Base-by-base conservation (phyloP, 2,329 filamentous ascomycete species). In the Aureobasidium sp. region DNA sequence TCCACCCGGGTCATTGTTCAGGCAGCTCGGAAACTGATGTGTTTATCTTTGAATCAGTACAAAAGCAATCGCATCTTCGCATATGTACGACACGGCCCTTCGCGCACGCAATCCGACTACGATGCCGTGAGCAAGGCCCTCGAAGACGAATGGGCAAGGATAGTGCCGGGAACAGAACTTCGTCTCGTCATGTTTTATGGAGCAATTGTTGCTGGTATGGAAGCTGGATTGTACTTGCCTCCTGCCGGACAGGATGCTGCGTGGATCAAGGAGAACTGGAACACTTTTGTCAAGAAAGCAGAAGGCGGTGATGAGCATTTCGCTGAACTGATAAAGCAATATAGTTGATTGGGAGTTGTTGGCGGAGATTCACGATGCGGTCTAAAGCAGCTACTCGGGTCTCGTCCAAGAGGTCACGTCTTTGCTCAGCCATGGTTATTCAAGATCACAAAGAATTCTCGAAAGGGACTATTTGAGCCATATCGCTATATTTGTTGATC, bases 271-370 rank as follows among this genome's bases (percentile, higher is more conserved):
- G 68, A 73, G 58, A 70, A 75, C 66, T 67, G 68, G 68, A 64
- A 64, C 11, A 68, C 61, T 42, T 75, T 75, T 63, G 65, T 71
- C 53, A 65, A 67, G 67, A 70, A 67, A 64, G 73, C 73, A 6
- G 67, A 69, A n/a, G 63, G 58, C 25, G 73, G 72, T 27, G 68
- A 75, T 67, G 68, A 71, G 65, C 70, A 73, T 42, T 71, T 74
- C 55, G 56, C 36, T 59, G 69, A 25, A 1, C 9, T 52, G 48
- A 39, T 52, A 7, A 27, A 52, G 29, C 48, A 37, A 20, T 37
- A 53, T 52, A 52, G 49, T 39, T 36, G 49, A 52, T 39, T 8
- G 8, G 1, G 4, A 7, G 25, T 12, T 7, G 9, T 27, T 5
- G 45, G 15, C 31, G 8, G 11, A 15, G 7, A n/a, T n/a, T 9